Base-by-base conservation (phyloP, 164 flowering plant genomes). In the Dillenia turbinata region DNA sequence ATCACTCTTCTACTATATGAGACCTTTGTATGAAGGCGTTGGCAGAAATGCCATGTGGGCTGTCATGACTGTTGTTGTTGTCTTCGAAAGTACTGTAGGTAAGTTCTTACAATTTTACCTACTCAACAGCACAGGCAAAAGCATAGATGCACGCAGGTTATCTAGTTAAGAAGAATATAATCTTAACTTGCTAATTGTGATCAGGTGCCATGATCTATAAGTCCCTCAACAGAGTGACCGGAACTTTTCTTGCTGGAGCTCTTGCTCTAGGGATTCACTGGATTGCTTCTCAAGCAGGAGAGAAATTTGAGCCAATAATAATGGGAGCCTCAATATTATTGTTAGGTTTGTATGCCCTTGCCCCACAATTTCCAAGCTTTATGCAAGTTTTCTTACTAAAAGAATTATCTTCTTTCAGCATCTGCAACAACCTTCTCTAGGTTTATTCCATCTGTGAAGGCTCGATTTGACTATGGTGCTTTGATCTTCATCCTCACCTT, bases 21-120 rank as follows among this genome's bases (percentile, higher is more conserved):
- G 83, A 72, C 91, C 94, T 56, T 69, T 87, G 67, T 85, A 87
- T 65, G 75, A 85, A 9, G 88, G 92, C 13, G 84, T 85, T 61
- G 96, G 96, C 68, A 86, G 87, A 47, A 89, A 77, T 69, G 84
- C 90, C 52, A 87, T 89, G 85, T 89, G 92, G 92, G 96, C 90
- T 24, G 75, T 87, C 50, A 80, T 90, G 91, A 90, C 96, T 1
- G 92, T 87, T 59, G 96, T 90, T 10, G 94, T 90, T 0, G 88
- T 86, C 11, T 87, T 85, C 48, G 94, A 90, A 60, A 75, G 71
- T 67, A 79, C 83, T 45, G 89, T 80, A 7, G 96, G 96, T 84
- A 71, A 77, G 88, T 51, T 26, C 57, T 46, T 54, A 10, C 46
- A 17, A 54, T 54, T 44, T 15, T 12, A 50, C 58, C 26, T 46